Conservation (phyloP, 1,284 basidiomycete species). For the Austropuccinia psidii region DNA sequence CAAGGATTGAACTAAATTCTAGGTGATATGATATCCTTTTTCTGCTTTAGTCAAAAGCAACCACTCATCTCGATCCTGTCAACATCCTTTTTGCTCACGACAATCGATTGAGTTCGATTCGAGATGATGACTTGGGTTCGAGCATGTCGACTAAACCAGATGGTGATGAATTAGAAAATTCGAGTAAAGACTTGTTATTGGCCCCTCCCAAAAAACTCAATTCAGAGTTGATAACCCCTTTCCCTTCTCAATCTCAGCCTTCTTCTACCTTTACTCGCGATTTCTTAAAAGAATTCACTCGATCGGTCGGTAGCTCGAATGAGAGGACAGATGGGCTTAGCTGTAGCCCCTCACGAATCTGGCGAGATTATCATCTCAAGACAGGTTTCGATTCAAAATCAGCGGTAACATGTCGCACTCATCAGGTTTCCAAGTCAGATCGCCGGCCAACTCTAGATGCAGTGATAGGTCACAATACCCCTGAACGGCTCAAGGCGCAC, state of each 20-base stretch:
- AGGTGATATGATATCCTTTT: background rate
- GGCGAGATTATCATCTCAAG: background rate
- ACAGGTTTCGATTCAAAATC: background rate
- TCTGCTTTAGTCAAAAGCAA: background rate
- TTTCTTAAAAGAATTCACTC: background rate
- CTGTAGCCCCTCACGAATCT: conserved; percentile 9
- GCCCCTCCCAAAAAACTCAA: background rate
- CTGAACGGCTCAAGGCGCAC: background rate
- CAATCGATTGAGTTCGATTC: background rate
- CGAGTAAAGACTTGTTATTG: no score
- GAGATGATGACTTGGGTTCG: background rate
- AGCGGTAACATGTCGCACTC: background rate
- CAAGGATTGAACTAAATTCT: background rate
- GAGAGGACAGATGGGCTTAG: background rate
- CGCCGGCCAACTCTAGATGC: conserved; percentile 29
- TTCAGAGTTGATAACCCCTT: background rate
- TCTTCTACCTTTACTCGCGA: background rate
- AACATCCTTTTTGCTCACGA: conserved; percentile 11
- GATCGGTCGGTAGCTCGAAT: background rate
- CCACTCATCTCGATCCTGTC: conserved; percentile 21
- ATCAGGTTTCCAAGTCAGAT: conserved; percentile 11
- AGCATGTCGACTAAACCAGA: background rate
- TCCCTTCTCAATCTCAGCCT: background rate
- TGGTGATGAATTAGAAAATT: no score
- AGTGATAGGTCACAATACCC: conserved; percentile 28